Evolutionary conservation across 495 filamentous ascomycete genomes (phyloP), one percentile per base, ranked within the genome.

Genomic region (Acidiella bohemica): DNA sequence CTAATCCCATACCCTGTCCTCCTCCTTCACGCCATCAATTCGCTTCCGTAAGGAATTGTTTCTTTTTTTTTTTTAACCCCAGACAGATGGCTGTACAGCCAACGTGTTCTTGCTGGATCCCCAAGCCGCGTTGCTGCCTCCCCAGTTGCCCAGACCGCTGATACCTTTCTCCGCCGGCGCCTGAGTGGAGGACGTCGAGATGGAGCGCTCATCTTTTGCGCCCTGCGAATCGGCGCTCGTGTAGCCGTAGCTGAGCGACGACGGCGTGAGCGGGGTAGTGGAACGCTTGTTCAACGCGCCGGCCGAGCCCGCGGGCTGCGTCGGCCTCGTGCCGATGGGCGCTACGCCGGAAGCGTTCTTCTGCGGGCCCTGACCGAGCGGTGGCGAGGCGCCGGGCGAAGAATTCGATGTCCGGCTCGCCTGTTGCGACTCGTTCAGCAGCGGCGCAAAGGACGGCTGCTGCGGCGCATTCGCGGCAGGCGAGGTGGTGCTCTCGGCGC

Each of bases 251-350:
- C 75, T 80, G 25, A 96, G 60, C 4, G 90, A 87, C 21, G 87
- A 94, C 17, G 85, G 82, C 20, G 47, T 46, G 16, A 95, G 69
- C 39, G 90, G 86, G 12, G 87, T 92, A 4, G 80, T 93, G 1
- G 85, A 80, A 19, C 85, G 58, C 60, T 59, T 80, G 69, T 92
- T 93, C 66, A 72, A 82, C 50, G 58, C 12, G 71, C 71, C 11
- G 76, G 66, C 57, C 61, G 20, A 63, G 85, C 88, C 64, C 55
- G 46, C 76, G 72, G 31, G 63, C 29, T 65, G 68, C 18, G 69
- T 63, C 0, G 87, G 90, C 21, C 90, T 78, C 34, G 92, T 93
- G 27, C 90, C 90, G 50, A 97, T 97, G 17, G 90, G 88, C 12
- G 87, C 88, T 14, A 95, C 84, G 14, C 74, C 67, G 23, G 75